Conservation (phyloP, 1,139 yeast species). For the Sugiyamaella xylanicola region DNA sequence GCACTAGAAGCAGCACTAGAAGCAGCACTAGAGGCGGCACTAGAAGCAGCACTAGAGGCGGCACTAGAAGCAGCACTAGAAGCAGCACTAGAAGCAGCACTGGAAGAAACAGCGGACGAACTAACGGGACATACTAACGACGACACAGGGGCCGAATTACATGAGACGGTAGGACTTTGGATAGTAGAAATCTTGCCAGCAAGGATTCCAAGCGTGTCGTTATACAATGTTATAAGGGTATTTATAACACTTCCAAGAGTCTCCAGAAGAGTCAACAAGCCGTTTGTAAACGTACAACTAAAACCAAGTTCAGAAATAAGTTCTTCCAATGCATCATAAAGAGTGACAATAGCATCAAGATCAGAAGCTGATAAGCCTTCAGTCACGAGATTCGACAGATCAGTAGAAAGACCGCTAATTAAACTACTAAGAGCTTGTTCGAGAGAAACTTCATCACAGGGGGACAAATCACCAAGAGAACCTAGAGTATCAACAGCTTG, state of each 20-base stretch:
- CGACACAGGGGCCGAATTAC: neutral
- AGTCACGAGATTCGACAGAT: slow-evolving; percentile 5
- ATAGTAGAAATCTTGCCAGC: slow-evolving; percentile 9
- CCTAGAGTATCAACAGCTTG: slow-evolving; percentile 14
- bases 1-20: neutral
- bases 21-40: slow-evolving; percentile 3
- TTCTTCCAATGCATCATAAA: slow-evolving; percentile 5
- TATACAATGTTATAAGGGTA: slow-evolving; percentile 6
- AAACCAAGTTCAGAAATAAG: slow-evolving; percentile 3
- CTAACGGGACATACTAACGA: slow-evolving; percentile 5
- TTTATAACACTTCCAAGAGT: neutral
- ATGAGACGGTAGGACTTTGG: slow-evolving; percentile 2
- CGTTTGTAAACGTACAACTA: neutral
- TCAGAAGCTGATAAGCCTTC: slow-evolving; percentile 11
- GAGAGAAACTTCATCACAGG: slow-evolving; percentile 14
- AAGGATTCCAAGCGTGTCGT: slow-evolving; percentile 1
- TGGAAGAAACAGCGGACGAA: slow-evolving; percentile 1
- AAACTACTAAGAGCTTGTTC: slow-evolving; percentile 9
- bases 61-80: slow-evolving; percentile 7
- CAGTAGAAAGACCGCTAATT: slow-evolving; percentile 8
- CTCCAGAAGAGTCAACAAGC: neutral
- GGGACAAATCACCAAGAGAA: slow-evolving; percentile 14
- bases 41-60: neutral
- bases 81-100: slow-evolving; percentile 3
- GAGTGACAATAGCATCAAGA: slow-evolving; percentile 11